Conservation (phyloP, 1,284 basidiomycete species). For the Porodaedalea pini region DNA sequence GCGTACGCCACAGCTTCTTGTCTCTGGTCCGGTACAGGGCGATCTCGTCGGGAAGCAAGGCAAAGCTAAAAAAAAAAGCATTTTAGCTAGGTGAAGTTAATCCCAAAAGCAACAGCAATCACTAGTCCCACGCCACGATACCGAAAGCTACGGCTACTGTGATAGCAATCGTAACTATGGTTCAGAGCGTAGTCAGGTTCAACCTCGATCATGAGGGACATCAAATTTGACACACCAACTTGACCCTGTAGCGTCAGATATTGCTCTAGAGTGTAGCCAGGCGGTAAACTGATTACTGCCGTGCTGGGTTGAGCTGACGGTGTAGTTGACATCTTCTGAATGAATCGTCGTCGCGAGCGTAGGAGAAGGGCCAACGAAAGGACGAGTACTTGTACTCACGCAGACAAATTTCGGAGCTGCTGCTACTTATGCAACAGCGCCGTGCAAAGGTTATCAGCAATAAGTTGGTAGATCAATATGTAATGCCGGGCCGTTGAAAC, state of each 20-base stretch:
- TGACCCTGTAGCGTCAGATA: conserved; percentile 18
- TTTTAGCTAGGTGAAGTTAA: not conserved
- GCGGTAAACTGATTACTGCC: conserved; percentile 16
- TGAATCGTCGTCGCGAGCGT: not conserved
- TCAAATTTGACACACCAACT: conserved; percentile 15
- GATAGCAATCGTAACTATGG: too few species aligned
- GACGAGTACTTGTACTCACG: not conserved
- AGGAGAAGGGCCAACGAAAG: not conserved
- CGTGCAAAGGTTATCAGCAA: too few species aligned
- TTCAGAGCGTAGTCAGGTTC: too few species aligned
- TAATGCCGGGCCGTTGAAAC: too few species aligned
- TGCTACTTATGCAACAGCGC: too few species aligned
- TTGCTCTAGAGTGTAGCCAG: conserved; percentile 17
- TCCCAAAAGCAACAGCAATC: not conserved
- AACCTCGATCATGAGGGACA: too few species aligned
- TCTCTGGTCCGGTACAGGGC: not conserved
- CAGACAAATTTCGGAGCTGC: too few species aligned
- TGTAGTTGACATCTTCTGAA: not conserved
- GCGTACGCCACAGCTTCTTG: not conserved
- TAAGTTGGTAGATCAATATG: too few species aligned
- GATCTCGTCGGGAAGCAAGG: not conserved
- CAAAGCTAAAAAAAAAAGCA: not conserved
- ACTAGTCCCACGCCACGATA: too few species aligned
- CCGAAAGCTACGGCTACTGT: too few species aligned
- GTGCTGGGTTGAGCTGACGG: not conserved